Evolutionary conservation across 208 protist species (phyloP).

Genomic region (Cochliopodium minus): DNA sequence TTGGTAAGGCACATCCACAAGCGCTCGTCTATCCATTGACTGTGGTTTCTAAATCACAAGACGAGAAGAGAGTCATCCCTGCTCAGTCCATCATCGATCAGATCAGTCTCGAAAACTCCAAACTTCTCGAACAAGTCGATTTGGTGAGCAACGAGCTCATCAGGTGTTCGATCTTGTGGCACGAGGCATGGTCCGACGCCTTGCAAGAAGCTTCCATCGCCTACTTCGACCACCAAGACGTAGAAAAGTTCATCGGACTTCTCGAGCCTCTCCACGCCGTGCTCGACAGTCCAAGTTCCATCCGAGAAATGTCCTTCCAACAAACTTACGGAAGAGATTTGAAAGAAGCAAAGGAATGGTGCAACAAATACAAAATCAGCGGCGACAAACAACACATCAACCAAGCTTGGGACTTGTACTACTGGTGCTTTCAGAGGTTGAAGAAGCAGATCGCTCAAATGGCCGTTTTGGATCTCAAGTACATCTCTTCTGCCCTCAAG

Average conservation of each 20-base stretch:
- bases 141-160: constrained; percentile 91
- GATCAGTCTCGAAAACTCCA: constrained; percentile 2
- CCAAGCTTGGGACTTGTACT: constrained; percentile 85
- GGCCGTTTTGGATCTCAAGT: constrained; percentile 75
- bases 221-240: constrained; percentile 78
- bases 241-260: constrained; percentile 61
- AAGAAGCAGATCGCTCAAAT: constrained; percentile 81
- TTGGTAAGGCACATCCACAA: constrained; percentile 91
- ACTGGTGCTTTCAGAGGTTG: constrained; percentile 75
- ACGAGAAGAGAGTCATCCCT: background rate
- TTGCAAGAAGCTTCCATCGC: constrained; percentile 79
- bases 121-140: constrained; percentile 73
- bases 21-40: constrained; percentile 97
- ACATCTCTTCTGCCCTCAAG: constrained; percentile 81
- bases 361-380: constrained; percentile 45
- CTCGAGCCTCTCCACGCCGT: constrained; percentile 79
- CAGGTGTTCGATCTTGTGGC: constrained; percentile 89
- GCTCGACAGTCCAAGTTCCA: constrained; percentile 66
- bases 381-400: constrained; percentile 62
- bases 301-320: constrained; percentile 79
- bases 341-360: constrained; percentile 46
- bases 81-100: background rate
- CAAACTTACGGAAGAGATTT: constrained; percentile 58
- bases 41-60: constrained; percentile 66
- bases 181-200: constrained; percentile 72